phyloP scores from a whole-genome alignment of 257 asterid genomes.

The Solanum raphanifolium region DNA sequence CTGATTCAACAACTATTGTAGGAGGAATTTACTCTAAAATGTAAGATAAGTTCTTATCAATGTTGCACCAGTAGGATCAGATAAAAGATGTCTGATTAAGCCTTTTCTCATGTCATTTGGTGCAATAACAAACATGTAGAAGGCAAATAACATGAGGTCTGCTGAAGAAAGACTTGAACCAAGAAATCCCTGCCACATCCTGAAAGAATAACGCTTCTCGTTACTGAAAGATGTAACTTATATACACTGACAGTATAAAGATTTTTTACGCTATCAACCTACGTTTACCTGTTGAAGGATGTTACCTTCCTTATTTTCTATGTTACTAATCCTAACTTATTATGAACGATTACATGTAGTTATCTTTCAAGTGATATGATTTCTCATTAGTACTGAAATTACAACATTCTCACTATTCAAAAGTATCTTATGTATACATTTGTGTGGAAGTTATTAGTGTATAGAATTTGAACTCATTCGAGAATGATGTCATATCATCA shows the following conservation, averaged over 20 bases:
- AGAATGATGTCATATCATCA: background rate
- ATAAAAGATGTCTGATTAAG: slow-evolving; percentile 79
- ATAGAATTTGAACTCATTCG: background rate
- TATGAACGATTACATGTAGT: background rate
- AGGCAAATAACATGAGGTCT: slow-evolving; percentile 76
- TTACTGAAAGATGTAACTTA: background rate
- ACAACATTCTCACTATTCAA: background rate
- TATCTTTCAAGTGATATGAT: background rate
- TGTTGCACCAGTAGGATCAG: slow-evolving; percentile 90
- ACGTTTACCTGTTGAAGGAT: background rate
- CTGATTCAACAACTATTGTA: background rate
- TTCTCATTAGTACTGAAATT: background rate
- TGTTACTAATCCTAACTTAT: background rate
- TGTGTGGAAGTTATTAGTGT: background rate
- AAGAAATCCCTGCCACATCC: slow-evolving; percentile 99
- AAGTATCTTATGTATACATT: too few species aligned
- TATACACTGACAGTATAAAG: background rate
- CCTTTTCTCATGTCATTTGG: slow-evolving; percentile 87
- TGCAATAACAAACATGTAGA: slow-evolving; percentile 87
- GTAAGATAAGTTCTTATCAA: slow-evolving; percentile 81
- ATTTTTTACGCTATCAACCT: background rate
- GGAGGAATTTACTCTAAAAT: slow-evolving; percentile 13
- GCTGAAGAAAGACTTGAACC: slow-evolving; percentile 84
- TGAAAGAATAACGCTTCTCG: slow-evolving; percentile 6
- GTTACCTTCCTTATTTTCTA: background rate